These are phyloP conservation scores for Oryza glumipatula DNA, from an alignment of 176 grass and related monocot genomes.

Conservation along the genomic window DNA sequence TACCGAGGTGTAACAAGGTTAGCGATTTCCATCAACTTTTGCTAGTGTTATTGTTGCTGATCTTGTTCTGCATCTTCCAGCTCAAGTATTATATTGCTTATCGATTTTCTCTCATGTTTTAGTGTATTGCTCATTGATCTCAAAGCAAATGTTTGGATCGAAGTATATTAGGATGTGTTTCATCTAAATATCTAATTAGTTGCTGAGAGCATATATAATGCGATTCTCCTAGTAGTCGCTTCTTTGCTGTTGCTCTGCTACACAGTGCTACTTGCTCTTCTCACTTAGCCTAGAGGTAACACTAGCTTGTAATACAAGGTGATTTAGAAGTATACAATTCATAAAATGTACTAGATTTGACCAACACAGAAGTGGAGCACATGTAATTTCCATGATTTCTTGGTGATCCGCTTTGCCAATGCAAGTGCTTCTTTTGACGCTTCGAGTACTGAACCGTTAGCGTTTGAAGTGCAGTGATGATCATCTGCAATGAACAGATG, in stretches of 20 bases:
- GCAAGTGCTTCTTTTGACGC: neutral
- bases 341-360: conserved; percentile 19
- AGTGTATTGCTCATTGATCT: neutral
- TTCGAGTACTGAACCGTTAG: neutral
- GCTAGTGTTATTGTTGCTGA: neutral
- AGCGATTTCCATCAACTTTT: conserved; percentile 25
- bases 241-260: conserved; percentile 8
- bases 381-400: neutral
- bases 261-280: conserved; percentile 14
- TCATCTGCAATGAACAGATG: neutral
- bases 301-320: conserved; percentile 36
- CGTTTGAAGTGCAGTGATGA: neutral
- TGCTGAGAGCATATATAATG: conserved; percentile 1
- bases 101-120: neutral
- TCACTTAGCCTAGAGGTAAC: conserved; percentile 35
- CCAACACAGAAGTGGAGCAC: neutral
- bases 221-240: neutral
- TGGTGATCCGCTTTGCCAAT: neutral
- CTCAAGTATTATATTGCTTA: neutral
- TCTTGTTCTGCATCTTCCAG: neutral
- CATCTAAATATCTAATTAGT: neutral
- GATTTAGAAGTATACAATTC: conserved; percentile 4
- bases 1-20: conserved; percentile 94
- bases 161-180: neutral
- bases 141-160: neutral